These are phyloP conservation scores for Zygosaccharomyces kombuchaensis DNA, from an alignment of 805 yeast species.

Conservation along the genomic window DNA sequence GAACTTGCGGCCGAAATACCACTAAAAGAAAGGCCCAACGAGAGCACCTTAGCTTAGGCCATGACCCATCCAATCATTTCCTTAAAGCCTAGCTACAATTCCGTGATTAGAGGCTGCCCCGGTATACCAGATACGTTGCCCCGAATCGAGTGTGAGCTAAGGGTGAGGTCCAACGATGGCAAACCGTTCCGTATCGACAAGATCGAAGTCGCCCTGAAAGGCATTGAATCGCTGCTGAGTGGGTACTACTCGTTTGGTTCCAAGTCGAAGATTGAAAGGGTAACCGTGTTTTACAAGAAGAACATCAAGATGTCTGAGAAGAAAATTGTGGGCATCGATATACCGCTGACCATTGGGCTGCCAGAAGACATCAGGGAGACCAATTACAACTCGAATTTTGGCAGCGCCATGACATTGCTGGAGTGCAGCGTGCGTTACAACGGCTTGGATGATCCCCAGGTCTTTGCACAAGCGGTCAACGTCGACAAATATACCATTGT, in stretches of 20 bases:
- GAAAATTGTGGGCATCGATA: constrained; percentile 49
- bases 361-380: constrained; percentile 52
- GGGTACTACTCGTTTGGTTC: constrained; percentile 19
- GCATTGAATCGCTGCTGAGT: constrained; percentile 46
- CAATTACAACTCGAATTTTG: constrained; percentile 45
- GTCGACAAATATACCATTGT: constrained; percentile 54
- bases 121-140: constrained; percentile 62
- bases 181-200: constrained; percentile 44
- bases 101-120: constrained; percentile 62
- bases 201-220: constrained; percentile 46
- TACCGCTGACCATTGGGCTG: constrained; percentile 55
- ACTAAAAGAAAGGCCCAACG: neutral
- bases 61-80: constrained; percentile 35
- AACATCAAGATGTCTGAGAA: constrained; percentile 38
- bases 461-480: constrained; percentile 38
- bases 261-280: constrained; percentile 25
- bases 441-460: constrained; percentile 13
- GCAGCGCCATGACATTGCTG: constrained; percentile 45
- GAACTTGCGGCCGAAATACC: neutral
- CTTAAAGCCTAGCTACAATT: constrained; percentile 47
- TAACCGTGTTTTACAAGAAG: constrained; percentile 33
- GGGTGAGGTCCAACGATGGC: constrained; percentile 49
- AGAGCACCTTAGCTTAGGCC: neutral
- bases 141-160: constrained; percentile 52
- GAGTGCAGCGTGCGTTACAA: constrained; percentile 31